These are phyloP conservation scores for Lachancea meyersii DNA, from an alignment of 805 yeast species.

Conservation along the genomic window DNA sequence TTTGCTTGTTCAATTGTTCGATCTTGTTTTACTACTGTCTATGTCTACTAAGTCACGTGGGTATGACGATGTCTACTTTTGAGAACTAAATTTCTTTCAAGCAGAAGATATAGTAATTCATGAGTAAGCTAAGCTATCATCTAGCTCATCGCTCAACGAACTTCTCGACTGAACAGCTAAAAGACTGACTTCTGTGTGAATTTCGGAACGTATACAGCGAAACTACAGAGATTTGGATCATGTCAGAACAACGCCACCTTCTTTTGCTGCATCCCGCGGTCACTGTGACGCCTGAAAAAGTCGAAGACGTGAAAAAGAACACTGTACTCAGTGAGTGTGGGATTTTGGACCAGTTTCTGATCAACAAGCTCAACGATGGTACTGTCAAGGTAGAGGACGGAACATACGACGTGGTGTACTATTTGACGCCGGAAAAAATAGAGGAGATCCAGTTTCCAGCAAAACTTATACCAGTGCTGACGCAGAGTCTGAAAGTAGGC, in stretches of 20 bases:
- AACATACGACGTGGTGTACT: slow-evolving; percentile 41
- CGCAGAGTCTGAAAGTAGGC: slow-evolving; percentile 35
- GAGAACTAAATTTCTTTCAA: no score
- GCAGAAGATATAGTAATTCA: no score
- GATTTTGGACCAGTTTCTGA: slow-evolving; percentile 44
- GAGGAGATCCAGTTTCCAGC: slow-evolving; percentile 40
- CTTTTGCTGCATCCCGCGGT: slow-evolving; percentile 62
- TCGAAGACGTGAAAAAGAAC: slow-evolving; percentile 36
- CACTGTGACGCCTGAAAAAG: slow-evolving; percentile 48
- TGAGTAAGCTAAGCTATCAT: not conserved
- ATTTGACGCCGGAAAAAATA: slow-evolving; percentile 51
- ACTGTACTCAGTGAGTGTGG: slow-evolving; percentile 28
- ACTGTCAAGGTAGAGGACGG: slow-evolving; percentile 36
- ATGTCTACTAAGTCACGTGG: no score
- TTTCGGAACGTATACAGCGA: no score
- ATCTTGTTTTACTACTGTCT: no score
- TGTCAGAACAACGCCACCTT: slow-evolving; percentile 25
- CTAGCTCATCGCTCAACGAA: not conserved
- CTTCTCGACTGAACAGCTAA: no score
- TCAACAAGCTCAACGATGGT: slow-evolving; percentile 51
- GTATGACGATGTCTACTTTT: no score
- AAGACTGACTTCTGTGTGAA: no score
- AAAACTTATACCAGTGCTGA: slow-evolving; percentile 38
- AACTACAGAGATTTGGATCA: slow-evolving; percentile 4
- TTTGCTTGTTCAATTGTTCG: no score